Conservation (phyloP, 2,329 filamentous ascomycete species). For the Ophiocordyceps camponoti-leonardi region DNA sequence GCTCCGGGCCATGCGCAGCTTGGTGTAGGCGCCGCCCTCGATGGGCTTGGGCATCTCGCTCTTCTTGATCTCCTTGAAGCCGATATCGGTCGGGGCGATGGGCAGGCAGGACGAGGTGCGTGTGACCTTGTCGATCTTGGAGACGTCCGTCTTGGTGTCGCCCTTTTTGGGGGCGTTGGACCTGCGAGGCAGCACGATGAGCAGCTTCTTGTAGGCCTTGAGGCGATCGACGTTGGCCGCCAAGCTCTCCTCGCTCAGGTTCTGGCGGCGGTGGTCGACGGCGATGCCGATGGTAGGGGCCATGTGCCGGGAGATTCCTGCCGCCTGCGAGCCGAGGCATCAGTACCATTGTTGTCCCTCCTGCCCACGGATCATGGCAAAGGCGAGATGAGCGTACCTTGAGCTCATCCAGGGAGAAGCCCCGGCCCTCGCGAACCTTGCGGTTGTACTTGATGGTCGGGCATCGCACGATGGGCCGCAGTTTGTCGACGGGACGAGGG, state of each 20-base stretch:
- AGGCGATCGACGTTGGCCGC: constrained; percentile 92
- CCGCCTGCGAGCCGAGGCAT: constrained; percentile 43
- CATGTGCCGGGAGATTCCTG: constrained; percentile 84
- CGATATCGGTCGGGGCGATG: constrained; percentile 49
- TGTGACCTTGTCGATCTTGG: constrained; percentile 43
- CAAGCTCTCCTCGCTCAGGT: constrained; percentile 91
- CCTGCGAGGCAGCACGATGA: constrained; percentile 96
- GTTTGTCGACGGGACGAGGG: constrained; percentile 91
- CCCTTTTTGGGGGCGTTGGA: constrained; percentile 86
- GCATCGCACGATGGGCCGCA: constrained; percentile 93
- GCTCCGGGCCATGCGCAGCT: constrained; percentile 68
- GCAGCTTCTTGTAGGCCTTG: constrained; percentile 88
- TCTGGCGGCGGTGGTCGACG: constrained; percentile 91
- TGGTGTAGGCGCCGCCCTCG: constrained; percentile 75
- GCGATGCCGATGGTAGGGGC: constrained; percentile 93
- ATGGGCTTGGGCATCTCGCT: constrained; percentile 56
- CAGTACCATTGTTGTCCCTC: neutral
- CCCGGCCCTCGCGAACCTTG: constrained; percentile 86
- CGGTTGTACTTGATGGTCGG: constrained; percentile 99
- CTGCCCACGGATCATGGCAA: neutral
- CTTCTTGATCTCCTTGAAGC: constrained; percentile 63
- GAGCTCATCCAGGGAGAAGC: constrained; percentile 93
- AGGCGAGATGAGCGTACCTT: constrained; percentile 50
- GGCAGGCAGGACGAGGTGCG: constrained; percentile 40
- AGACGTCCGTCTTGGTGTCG: constrained; percentile 70